Percentiles rank a stretch among this genome's conserved stretches.
These are phyloP conservation scores for Prunus persica DNA, from an alignment of 306 rosid genomes.

Conservation along the genomic window Prunus_persica_NCBIv2 NC_034014.1:24520501-24521000, in stretches of 20 bases:
- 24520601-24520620: slow-evolving; percentile 72
- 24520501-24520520: slow-evolving; percentile 34
- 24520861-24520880: neutral
- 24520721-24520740: neutral
- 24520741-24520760: neutral
- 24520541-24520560: slow-evolving; percentile 68
- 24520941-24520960: slow-evolving; percentile 71
- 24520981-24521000: slow-evolving; percentile 51
- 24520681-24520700: neutral
- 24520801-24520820: slow-evolving; percentile 60
- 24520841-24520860: slow-evolving; percentile 20
- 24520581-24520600: slow-evolving; percentile 60
- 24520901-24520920: slow-evolving; percentile 66
- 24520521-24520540: slow-evolving; percentile 44
- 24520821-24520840: slow-evolving; percentile 60
- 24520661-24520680: slow-evolving; percentile 66
- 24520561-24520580: slow-evolving; percentile 59
- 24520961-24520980: slow-evolving; percentile 76
- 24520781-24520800: slow-evolving; percentile 77
- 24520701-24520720: too few relatives aligned
- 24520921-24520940: slow-evolving; percentile 92
- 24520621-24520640: slow-evolving; percentile 87
- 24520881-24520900: slow-evolving; percentile 45
- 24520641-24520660: slow-evolving; percentile 84
- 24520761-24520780: slow-evolving; percentile 71